Evolutionary conservation across 768 basidiomycete genomes (phyloP).

Genomic region (Tricholoma flavovirens): DNA sequence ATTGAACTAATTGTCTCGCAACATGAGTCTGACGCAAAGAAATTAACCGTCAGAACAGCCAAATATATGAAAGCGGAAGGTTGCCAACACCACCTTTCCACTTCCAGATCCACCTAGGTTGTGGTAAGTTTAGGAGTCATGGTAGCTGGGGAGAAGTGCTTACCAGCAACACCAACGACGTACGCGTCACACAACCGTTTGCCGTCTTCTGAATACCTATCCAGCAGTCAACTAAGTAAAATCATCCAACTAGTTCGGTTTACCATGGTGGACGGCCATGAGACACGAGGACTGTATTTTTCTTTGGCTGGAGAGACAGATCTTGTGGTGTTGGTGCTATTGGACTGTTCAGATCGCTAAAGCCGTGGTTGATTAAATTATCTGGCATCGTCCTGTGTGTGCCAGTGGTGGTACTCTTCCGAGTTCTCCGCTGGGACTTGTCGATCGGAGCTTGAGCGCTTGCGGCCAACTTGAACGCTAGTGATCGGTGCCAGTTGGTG

Average conservation of each 20-base stretch:
- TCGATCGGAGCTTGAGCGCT: too few species aligned
- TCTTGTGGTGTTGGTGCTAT: constrained; percentile 9
- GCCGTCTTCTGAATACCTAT: constrained; percentile 77
- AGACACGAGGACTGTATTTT: constrained; percentile 76
- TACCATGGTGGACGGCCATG: constrained; percentile 87
- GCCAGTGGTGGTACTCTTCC: background rate
- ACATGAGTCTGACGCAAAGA: constrained; percentile 63
- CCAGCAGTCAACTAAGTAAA: constrained; percentile 1
- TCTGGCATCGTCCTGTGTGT: constrained; percentile 15
- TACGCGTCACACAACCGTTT: constrained; percentile 67
- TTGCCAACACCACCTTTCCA: constrained; percentile 58
- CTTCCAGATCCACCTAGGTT: constrained; percentile 74
- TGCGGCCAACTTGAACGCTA: too few species aligned
- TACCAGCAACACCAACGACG: constrained; percentile 81
- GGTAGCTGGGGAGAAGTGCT: constrained; percentile 10
- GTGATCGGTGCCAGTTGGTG: too few species aligned
- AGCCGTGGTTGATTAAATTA: constrained; percentile 11
- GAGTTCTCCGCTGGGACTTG: too few species aligned
- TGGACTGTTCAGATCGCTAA: constrained; percentile 7
- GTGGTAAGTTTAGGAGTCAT: too few species aligned
- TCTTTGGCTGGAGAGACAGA: constrained; percentile 39
- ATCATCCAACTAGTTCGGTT: background rate
- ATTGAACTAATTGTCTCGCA: constrained; percentile 72
- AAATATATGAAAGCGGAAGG: background rate
- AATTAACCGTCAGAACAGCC: constrained; percentile 1